Conservation (phyloP, 2,329 filamentous ascomycete genomes). For the Pseudogymnoascus sp. region DNA sequence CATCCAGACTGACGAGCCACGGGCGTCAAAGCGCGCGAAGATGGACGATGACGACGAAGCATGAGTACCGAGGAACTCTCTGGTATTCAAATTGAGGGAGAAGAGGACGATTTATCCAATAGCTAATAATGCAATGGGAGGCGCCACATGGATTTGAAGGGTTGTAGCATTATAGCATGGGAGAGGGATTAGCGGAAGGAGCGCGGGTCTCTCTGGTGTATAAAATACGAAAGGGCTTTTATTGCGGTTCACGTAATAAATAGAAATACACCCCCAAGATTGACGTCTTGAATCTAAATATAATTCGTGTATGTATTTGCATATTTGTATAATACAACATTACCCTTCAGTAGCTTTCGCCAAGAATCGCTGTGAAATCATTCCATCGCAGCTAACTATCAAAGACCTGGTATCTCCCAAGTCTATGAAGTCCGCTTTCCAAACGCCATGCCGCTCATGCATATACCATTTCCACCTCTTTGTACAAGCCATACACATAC, state of each 20-base stretch:
- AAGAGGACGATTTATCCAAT: not conserved
- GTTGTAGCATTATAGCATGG: conserved; percentile 6
- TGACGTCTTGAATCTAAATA: not conserved
- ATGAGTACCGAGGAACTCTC: conserved; percentile 31
- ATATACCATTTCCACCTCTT: conserved; percentile 5
- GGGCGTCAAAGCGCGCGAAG: conserved; percentile 62
- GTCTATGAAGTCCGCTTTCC: conserved; percentile 2
- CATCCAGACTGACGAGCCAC: conserved; percentile 57
- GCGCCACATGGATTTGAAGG: not conserved
- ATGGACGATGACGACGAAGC: conserved; percentile 61
- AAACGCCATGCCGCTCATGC: conserved; percentile 9
- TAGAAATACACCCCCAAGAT: not conserved
- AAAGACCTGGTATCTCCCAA: not conserved
- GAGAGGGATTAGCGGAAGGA: not conserved
- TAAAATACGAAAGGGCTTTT: not conserved
- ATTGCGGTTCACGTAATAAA: not conserved
- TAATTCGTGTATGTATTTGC: conserved; percentile 3
- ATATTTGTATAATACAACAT: not conserved
- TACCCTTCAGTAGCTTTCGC: not conserved
- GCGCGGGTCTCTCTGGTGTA: not conserved
- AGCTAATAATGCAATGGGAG: conserved; percentile 2
- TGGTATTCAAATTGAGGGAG: not conserved
- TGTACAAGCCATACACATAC: conserved; percentile 9
- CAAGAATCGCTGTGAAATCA: conserved; percentile 4
- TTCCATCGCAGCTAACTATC: conserved; percentile 1